These are phyloP conservation scores for Eustoma russellianum DNA, from an alignment of 257 asterid genomes.

Conservation along the genomic window DNA sequence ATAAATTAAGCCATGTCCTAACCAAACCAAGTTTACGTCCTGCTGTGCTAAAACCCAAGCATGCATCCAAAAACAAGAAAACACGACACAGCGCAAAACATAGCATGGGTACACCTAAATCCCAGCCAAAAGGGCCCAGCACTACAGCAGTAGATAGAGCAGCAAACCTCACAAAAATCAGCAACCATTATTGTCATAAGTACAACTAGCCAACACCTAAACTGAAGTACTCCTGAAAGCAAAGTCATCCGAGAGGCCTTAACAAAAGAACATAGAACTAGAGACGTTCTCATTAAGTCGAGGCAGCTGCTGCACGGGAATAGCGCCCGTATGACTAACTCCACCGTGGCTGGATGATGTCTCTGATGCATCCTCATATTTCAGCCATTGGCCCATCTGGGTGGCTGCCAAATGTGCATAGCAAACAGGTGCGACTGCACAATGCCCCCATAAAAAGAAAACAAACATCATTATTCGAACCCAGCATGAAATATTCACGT, in stretches of 20 bases:
- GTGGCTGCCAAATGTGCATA: constrained; percentile 96
- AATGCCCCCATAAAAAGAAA: too few relatives aligned
- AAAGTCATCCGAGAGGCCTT: neutral
- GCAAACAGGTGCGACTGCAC: constrained; percentile 80
- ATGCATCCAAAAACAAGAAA: too few relatives aligned
- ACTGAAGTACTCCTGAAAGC: too few relatives aligned
- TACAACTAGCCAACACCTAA: neutral
- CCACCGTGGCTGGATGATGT: constrained; percentile 84
- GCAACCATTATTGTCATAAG: constrained; percentile 4
- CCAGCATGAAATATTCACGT: too few relatives aligned
- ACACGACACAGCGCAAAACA: constrained; percentile 1
- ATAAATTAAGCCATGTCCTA: too few relatives aligned
- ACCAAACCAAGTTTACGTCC: too few relatives aligned
- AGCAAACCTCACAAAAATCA: constrained; percentile 3
- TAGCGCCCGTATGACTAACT: constrained; percentile 39
- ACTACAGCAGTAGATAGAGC: neutral
- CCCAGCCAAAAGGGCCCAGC: neutral
- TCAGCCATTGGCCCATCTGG: constrained; percentile 89
- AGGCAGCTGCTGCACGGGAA: constrained; percentile 71
- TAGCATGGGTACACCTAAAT: constrained; percentile 5
- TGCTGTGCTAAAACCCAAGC: neutral
- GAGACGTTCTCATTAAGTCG: constrained; percentile 52
- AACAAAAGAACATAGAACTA: constrained; percentile 83
- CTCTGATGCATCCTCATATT: constrained; percentile 78
- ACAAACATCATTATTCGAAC: neutral